Evolutionary conservation across 768 basidiomycete species (phyloP), one percentile per base, ranked within the genome.

Genomic region (Mycena venus): DNA sequence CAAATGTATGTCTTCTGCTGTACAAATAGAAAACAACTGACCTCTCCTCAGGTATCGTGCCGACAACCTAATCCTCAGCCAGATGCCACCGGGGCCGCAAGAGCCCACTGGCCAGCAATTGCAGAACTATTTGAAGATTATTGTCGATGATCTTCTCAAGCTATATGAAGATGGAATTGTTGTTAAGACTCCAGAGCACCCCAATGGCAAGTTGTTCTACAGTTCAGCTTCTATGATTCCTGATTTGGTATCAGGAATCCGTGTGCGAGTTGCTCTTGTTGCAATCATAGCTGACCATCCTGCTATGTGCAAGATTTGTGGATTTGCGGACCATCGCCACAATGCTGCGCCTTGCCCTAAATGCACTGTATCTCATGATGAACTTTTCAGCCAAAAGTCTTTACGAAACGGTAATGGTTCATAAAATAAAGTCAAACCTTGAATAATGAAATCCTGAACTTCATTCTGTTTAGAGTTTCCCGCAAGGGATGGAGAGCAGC

Each of bases 211-310:
- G 64, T 56, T 9, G 3, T 49, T 8, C 12, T 49, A n/a, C 10
- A 2, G 21, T 47, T 59, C n/a, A 25, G 14, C 58, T 29, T 34
- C 1, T 49, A 7, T 49, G n/a, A 10, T 21, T 31, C n/a, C 42
- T 34, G 58, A 47, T 5, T 58, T 29, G 27, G n/a, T 31, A 23
- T 36, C 17, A 72, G 65, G 51, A 25, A 62, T 42, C 23, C 49
- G 27, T 21, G 74, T 83, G 11, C 77, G 74, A 17, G 79, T 80
- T 7, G 77, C 75, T 9, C 66, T 82, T 4, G 59, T 83, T 38
- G 78, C 49, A 6, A 75, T 83, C 17, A 76, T 84, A 7, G 80
- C 80, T 19, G 82, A 83, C 55, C 81, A 83, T 55, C 81, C 80
- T 0, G 80, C 80, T 2, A 78, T 80, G 79, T 77, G 73, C 44